A percentile compares a stretch with the other conserved stretches of the same genome.
These are phyloP conservation scores for Choanephora cucurbitarum DNA, from an alignment of 371 early-diverging fungal genomes.

Conservation along the genomic window DNA sequence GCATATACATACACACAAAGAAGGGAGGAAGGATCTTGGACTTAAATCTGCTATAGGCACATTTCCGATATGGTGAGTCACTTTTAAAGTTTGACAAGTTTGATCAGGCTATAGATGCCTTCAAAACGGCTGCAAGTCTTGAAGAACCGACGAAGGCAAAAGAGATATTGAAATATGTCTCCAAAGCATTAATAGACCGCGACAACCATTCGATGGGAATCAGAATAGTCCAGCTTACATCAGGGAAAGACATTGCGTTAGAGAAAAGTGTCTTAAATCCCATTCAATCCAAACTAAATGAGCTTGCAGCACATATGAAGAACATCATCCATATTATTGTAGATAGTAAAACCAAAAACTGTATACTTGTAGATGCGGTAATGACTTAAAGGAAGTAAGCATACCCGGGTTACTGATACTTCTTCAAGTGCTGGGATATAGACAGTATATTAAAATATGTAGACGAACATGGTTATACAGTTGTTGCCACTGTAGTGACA, in stretches of 20 bases:
- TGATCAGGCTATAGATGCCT: conserved; percentile 63
- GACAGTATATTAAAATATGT: conserved; percentile 72
- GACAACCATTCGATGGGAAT: conserved; percentile 62
- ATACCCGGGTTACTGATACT: background rate
- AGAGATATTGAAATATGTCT: conserved; percentile 52
- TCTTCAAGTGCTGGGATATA: conserved; percentile 80
- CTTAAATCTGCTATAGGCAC: too few species aligned
- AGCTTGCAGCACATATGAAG: conserved; percentile 78
- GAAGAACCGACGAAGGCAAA: conserved; percentile 59
- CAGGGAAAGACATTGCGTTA: conserved; percentile 71
- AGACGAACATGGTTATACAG: conserved; percentile 57
- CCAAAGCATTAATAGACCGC: conserved; percentile 56
- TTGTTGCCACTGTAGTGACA: conserved; percentile 76
- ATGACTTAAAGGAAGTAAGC: conserved; percentile 3
- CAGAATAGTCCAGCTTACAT: conserved; percentile 64
- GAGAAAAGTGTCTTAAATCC: conserved; percentile 55
- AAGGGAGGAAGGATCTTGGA: too few species aligned
- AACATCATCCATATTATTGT: conserved; percentile 83
- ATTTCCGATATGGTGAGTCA: conserved; percentile 76
- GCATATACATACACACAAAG: too few species aligned
- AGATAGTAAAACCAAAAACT: conserved; percentile 64
- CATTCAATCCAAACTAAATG: conserved; percentile 73
- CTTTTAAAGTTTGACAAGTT: conserved; percentile 52
- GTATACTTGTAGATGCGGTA: conserved; percentile 80
- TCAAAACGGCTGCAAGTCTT: conserved; percentile 52